These are phyloP conservation scores for Casaregolazyma lundiana DNA, from an alignment of 1,139 yeast species.

Conservation along the genomic window DNA sequence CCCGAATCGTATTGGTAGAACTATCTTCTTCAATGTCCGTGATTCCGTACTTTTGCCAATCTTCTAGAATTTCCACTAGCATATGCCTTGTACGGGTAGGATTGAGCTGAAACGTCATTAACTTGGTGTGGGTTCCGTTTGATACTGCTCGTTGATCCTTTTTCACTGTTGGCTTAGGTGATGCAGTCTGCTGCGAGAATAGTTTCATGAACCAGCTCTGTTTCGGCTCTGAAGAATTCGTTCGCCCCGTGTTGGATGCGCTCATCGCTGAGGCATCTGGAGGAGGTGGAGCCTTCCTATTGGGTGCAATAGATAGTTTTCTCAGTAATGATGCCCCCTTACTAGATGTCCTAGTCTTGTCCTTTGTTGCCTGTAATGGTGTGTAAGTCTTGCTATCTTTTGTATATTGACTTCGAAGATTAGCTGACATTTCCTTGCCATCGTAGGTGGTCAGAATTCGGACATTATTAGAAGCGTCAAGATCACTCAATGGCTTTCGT, in stretches of 20 bases:
- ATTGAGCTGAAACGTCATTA: constrained; percentile 27
- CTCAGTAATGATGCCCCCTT: constrained; percentile 17
- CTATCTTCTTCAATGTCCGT: constrained; percentile 27
- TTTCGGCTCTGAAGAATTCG: constrained; percentile 25
- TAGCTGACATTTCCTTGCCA: constrained; percentile 11
- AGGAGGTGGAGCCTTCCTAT: constrained; percentile 22
- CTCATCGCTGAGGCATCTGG: constrained; percentile 12
- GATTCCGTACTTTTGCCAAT: constrained; percentile 36
- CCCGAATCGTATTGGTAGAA: constrained; percentile 25
- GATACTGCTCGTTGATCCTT: constrained; percentile 5
- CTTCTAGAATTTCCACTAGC: constrained; percentile 30
- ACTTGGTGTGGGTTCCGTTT: constrained; percentile 18
- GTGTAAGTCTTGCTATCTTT: neutral
- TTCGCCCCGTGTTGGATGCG: neutral
- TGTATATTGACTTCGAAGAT: constrained; percentile 6
- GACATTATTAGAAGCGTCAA: constrained; percentile 2
- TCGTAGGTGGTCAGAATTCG: constrained; percentile 8
- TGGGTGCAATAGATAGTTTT: constrained; percentile 20
- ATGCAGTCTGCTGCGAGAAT: constrained; percentile 20
- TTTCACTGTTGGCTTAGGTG: neutral
- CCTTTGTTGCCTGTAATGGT: neutral
- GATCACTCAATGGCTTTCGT: neutral
- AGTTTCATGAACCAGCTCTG: constrained; percentile 40
- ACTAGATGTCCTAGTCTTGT: constrained; percentile 8
- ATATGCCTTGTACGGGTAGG: constrained; percentile 28